A percentile compares a stretch with the other conserved stretches of the same genome.
These are phyloP conservation scores for Berkeleyomyces rouxiae DNA, from an alignment of 2,329 filamentous ascomycete genomes.

Conservation along the genomic window DNA sequence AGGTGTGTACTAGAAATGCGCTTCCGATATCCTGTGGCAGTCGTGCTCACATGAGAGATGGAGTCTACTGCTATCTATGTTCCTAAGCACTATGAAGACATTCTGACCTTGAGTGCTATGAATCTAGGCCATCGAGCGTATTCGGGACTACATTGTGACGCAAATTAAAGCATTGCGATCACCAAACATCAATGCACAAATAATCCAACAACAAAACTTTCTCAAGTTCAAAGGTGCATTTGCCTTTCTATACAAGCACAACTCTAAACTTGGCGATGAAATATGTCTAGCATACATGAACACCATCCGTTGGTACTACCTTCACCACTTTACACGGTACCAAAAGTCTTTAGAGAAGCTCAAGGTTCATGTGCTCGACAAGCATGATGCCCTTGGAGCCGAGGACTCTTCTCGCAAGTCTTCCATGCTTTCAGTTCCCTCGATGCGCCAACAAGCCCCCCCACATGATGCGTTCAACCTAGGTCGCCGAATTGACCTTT, in stretches of 20 bases:
- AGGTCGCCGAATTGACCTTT: conserved; percentile 67
- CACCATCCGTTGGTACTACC: conserved; percentile 97
- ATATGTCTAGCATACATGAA: conserved; percentile 90
- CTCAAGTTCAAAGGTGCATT: conserved; percentile 78
- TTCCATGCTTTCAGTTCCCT: conserved; percentile 32
- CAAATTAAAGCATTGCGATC: conserved; percentile 90
- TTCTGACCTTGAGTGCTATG: background rate
- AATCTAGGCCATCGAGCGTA: conserved; percentile 68
- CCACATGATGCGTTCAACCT: conserved; percentile 79
- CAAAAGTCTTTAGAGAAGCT: conserved; percentile 69
- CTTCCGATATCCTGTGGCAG: background rate
- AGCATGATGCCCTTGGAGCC: conserved; percentile 64
- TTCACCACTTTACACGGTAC: conserved; percentile 81
- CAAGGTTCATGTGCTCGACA: conserved; percentile 67
- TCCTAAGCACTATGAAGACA: conserved; percentile 1
- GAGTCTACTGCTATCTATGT: background rate
- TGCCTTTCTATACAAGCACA: conserved; percentile 66
- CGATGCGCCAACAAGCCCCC: conserved; percentile 28
- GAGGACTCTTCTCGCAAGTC: conserved; percentile 50
- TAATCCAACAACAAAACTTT: conserved; percentile 88
- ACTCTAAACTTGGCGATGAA: conserved; percentile 70
- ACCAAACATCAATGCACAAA: conserved; percentile 90
- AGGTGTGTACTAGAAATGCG: conserved; percentile 32
- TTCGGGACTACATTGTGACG: conserved; percentile 82
- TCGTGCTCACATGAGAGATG: background rate